Conservation (phyloP, 345 rosid genomes). For the Rhizophora apiculata region DNA sequence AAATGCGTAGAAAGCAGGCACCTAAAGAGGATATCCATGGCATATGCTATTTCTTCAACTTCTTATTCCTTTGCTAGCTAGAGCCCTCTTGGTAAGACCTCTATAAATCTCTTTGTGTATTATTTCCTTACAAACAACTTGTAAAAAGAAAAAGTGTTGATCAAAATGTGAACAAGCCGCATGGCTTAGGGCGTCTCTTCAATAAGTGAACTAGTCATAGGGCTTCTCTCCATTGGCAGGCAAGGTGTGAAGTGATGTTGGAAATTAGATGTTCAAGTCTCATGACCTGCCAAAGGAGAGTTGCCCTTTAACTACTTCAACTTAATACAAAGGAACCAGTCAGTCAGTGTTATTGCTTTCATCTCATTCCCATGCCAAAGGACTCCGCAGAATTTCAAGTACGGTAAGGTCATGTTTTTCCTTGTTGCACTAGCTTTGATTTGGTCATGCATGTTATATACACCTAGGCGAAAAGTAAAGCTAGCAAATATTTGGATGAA, state of each 20-base stretch:
- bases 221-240: conserved; percentile 77
- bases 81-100: not conserved
- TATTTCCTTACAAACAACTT: too few species aligned
- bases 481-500: too few species aligned
- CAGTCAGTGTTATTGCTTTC: too few species aligned
- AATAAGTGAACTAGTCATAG: conserved; percentile 29
- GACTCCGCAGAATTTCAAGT: too few species aligned
- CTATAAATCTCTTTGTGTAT: conserved; percentile 1
- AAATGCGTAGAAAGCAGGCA: conserved; percentile 36
- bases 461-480: too few species aligned
- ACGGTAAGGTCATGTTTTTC: too few species aligned
- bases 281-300: conserved; percentile 86
- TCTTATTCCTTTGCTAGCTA: conserved; percentile 9
- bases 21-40: conserved; percentile 42
- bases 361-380: too few species aligned
- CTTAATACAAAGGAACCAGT: conserved; percentile 23
- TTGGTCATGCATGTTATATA: too few species aligned
- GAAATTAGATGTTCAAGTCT: not conserved
- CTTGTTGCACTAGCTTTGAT: too few species aligned
- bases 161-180: too few species aligned
- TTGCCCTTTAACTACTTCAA: conserved; percentile 75
- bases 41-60: conserved; percentile 42
- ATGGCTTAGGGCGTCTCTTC: too few species aligned
- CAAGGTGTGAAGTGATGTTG: not conserved
- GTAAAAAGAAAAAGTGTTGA: too few species aligned